A percentile compares a stretch with the other conserved stretches of the same genome.
Conservation (phyloP, 352 stramenopile species). For the Albugo candida region DNA sequence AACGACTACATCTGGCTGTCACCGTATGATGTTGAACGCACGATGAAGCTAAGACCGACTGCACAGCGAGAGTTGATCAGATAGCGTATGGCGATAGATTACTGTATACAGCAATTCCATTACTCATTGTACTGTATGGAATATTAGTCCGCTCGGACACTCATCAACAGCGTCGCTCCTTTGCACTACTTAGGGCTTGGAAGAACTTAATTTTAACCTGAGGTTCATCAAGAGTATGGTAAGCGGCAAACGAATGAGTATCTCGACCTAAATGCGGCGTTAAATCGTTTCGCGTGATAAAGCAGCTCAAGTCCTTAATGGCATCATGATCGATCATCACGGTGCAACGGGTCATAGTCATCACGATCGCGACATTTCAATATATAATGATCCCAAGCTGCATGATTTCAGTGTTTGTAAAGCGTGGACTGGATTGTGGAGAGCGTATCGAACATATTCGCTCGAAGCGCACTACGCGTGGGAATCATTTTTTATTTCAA, state of each 20-base stretch:
- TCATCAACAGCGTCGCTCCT: slow-evolving; percentile 82
- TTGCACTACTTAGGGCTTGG: slow-evolving; percentile 83
- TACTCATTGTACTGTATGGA: slow-evolving; percentile 90
- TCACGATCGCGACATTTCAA: slow-evolving; percentile 48
- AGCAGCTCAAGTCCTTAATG: slow-evolving; percentile 66
- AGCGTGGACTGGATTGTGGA: slow-evolving; percentile 76
- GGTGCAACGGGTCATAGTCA: slow-evolving; percentile 51
- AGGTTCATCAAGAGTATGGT: slow-evolving; percentile 93
- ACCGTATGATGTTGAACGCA: slow-evolving; percentile 98
- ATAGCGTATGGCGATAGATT: slow-evolving; percentile 92
- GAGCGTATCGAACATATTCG: slow-evolving; percentile 22
- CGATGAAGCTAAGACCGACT: slow-evolving; percentile 93
- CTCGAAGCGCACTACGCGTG: slow-evolving; percentile 54
- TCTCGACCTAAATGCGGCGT: slow-evolving; percentile 92
- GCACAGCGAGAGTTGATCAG: slow-evolving; percentile 96
- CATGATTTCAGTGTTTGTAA: slow-evolving; percentile 79
- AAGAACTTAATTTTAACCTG: slow-evolving; percentile 94
- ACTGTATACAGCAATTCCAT: slow-evolving; percentile 85
- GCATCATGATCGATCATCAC: slow-evolving; percentile 74
- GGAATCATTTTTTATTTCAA: slow-evolving; percentile 71
- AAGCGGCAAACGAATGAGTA: slow-evolving; percentile 70
- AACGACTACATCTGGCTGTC: slow-evolving; percentile 82
- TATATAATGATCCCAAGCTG: slow-evolving; percentile 76
- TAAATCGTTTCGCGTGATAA: slow-evolving; percentile 71
- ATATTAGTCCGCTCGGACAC: slow-evolving; percentile 96